These are phyloP conservation scores for Scalesia atractyloides DNA, from an alignment of 129 eudicot genomes.

Conservation along the genomic window DNA sequence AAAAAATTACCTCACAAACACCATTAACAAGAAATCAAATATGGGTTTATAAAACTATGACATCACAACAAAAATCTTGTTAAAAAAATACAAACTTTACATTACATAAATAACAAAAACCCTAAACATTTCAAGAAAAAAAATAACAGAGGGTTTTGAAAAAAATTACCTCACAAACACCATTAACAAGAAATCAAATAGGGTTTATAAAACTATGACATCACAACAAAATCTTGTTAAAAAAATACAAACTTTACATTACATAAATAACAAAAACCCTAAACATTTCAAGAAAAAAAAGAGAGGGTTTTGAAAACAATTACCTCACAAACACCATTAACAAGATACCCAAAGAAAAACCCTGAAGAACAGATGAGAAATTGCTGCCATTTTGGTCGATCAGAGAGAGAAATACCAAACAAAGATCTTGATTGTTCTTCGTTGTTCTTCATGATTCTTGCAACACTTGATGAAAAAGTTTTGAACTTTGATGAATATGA, in stretches of 20 bases:
- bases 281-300: not conserved
- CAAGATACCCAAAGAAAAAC: conserved; percentile 90
- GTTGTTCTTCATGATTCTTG: conserved; percentile 48
- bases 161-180: conserved; percentile 71
- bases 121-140: not conserved
- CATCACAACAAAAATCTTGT: not conserved
- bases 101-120: not conserved
- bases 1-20: conserved; percentile 64
- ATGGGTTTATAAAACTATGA: conserved; percentile 11
- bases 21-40: conserved; percentile 51
- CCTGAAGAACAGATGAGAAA: conserved; percentile 90
- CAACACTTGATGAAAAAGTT: conserved; percentile 6
- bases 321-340: conserved; percentile 92
- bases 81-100: not conserved
- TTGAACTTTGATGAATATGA: conserved; percentile 1
- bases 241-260: not conserved
- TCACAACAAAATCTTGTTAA: not conserved
- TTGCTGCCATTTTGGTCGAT: conserved; percentile 80
- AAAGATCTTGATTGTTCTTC: conserved; percentile 74
- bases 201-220: conserved; percentile 15
- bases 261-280: not conserved
- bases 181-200: conserved; percentile 58
- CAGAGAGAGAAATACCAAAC: conserved; percentile 71
- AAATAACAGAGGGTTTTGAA: not conserved
- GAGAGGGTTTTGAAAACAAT: conserved; percentile 7